Base-by-base conservation (phyloP, 495 filamentous ascomycete genomes). In the Talaromyces stipitatus region DNA sequence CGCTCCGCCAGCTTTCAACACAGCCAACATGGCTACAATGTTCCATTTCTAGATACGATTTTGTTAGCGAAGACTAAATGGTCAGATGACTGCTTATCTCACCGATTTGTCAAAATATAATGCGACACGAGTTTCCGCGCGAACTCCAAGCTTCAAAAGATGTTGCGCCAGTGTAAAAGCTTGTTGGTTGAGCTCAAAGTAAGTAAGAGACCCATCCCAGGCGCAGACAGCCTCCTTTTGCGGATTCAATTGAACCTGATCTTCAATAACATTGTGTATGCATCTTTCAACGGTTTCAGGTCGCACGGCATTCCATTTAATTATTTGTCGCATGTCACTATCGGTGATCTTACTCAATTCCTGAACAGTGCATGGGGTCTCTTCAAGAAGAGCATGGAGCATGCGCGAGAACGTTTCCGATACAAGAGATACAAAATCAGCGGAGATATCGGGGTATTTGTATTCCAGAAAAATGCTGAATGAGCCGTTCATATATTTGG, bases 121-220 rank as follows among this genome's bases (percentile, higher is more conserved):
- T 3, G 73, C 76, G 47, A 85, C 79, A 22, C 77, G 63, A 23
- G 62, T 63, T 63, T 78, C 79, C 1, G 76, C 69, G 2, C 74
- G 69, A 24, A 82, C 73, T 1, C 79, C 78, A 46, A 78, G 71
- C 55, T 68, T 65, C 26, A 73, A 67, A 8, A 82, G 62, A 45
- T 74, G 62, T 9, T 45, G 63, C 3, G 82, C 82, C 23, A 88
- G 12, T 63, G 67, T 62, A 60, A 72, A 58, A 3, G 82, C 75
- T 27, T 77, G 61, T 0, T 58, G 36, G 24, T 83, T 76, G 29
- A 87, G 65, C 47, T 86, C 74, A 20, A 58, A 58, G 61, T 79
- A 87, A 1, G 82, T 83, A 57, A 86, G 69, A 26, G 56, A 69
- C 16, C 82, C 84, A 69, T 88, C 84, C 83, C 84, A 86, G 2